These are phyloP conservation scores for Stemphylium lycopersici DNA, from an alignment of 2,329 filamentous ascomycete genomes.

Conservation along the genomic window DNA sequence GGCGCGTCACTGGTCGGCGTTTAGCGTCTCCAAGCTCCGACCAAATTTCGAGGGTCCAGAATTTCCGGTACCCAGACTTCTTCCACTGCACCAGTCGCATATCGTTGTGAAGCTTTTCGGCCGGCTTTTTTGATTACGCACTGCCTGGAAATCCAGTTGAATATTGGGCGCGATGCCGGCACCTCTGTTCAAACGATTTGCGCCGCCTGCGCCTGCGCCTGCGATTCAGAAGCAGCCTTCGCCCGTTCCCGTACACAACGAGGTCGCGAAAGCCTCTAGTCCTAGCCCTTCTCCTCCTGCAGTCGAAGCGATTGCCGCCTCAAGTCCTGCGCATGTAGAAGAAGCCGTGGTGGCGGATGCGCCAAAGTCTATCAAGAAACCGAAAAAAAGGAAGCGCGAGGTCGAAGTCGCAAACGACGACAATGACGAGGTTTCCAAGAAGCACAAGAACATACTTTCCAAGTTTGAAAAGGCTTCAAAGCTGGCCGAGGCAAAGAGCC, in stretches of 20 bases:
- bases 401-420: constrained; percentile 22
- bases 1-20: constrained; percentile 36
- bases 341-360: constrained; percentile 8
- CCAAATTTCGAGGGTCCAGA: constrained; percentile 33
- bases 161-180: constrained; percentile 50
- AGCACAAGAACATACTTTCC: constrained; percentile 49
- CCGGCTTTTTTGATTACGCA: not conserved
- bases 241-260: not conserved
- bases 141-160: not conserved
- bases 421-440: constrained; percentile 43
- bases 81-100: constrained; percentile 1
- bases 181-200: constrained; percentile 56
- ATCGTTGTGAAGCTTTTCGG: not conserved
- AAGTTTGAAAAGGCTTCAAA: constrained; percentile 54
- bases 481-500: constrained; percentile 30
- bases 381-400: constrained; percentile 45
- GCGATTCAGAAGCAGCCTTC: constrained; percentile 12
- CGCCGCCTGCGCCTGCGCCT: constrained; percentile 42
- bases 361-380: constrained; percentile 37
- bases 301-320: not conserved
- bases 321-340: constrained; percentile 11
- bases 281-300: constrained; percentile 4
- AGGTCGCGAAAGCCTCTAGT: constrained; percentile 2
- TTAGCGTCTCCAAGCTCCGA: constrained; percentile 26
- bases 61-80: constrained; percentile 20